A percentile compares a stretch with the other conserved stretches of the same genome.
Conservation (phyloP, 208 protist species). For the Leishmania tarentolae region DNA sequence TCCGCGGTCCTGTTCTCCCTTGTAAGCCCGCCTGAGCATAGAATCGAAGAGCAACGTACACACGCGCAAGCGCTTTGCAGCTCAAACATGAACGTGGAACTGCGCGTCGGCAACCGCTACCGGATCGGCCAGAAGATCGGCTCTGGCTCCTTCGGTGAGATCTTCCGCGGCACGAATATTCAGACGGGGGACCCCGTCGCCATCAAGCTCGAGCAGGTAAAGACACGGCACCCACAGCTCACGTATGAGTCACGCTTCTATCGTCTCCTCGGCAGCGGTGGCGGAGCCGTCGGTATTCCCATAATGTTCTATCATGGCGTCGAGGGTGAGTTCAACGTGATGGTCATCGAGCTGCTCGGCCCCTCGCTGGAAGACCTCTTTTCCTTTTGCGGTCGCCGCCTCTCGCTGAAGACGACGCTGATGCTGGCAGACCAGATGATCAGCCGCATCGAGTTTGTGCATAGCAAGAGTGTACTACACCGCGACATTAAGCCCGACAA, state of each 20-base stretch:
- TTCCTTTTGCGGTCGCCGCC: conserved; percentile 83
- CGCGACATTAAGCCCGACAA: conserved; percentile 96
- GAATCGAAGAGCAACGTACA: not conserved
- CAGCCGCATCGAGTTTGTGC: conserved; percentile 90
- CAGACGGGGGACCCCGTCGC: conserved; percentile 89
- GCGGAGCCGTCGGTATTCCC: conserved; percentile 86
- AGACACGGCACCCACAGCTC: conserved; percentile 92
- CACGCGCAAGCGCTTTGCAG: not conserved
- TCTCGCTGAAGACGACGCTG: conserved; percentile 93
- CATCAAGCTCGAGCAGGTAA: conserved; percentile 92
- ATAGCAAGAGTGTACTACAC: conserved; percentile 93
- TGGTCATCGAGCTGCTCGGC: conserved; percentile 95
- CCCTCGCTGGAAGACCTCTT: conserved; percentile 93
- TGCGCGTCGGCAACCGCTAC: conserved; percentile 96
- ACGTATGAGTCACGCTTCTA: conserved; percentile 92
- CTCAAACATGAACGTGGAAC: conserved; percentile 79
- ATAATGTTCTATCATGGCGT: conserved; percentile 88
- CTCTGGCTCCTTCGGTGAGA: conserved; percentile 94
- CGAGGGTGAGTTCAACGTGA: conserved; percentile 93
- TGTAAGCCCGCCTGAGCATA: not conserved
- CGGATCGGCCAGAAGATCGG: conserved; percentile 98
- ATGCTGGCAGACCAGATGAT: conserved; percentile 95
- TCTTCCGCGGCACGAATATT: conserved; percentile 92
- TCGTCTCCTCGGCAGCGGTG: conserved; percentile 80
- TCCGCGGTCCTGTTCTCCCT: not conserved